Conservation (phyloP, 495 filamentous ascomycete genomes). For the Stereocaulon alpinum region DNA sequence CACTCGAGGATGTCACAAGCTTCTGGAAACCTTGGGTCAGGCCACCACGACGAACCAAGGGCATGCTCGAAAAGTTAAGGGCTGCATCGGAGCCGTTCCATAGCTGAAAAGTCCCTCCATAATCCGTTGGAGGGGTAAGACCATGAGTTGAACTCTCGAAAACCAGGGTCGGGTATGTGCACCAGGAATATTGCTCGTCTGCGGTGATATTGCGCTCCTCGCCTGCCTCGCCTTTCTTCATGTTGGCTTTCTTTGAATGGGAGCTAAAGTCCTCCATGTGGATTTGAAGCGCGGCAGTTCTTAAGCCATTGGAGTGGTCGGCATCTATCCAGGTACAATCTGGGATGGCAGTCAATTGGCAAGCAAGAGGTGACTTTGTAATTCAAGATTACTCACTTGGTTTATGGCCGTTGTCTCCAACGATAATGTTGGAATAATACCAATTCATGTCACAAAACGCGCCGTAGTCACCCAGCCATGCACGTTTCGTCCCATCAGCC, state of each 20-base stretch:
- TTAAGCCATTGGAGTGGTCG: constrained; percentile 8
- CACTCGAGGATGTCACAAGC: not conserved
- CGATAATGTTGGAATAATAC: constrained; percentile 9
- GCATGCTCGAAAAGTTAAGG: not conserved
- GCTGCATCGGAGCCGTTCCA: not conserved
- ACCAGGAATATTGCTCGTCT: not conserved
- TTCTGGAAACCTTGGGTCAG: not conserved
- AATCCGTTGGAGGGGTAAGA: not conserved
- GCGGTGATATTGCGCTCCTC: too few species aligned
- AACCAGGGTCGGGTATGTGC: not conserved
- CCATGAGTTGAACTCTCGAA: not conserved
- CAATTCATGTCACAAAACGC: not conserved
- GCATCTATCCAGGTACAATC: constrained; percentile 12
- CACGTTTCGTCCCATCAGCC: constrained; percentile 9
- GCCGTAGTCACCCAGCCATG: constrained; percentile 7
- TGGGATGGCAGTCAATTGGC: not conserved
- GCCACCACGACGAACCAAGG: not conserved
- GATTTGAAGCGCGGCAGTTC: constrained; percentile 2
- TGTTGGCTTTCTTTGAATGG: not conserved
- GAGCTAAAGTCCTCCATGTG: constrained; percentile 14
- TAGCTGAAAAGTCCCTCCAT: not conserved
- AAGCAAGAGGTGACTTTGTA: too few species aligned
- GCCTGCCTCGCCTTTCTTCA: not conserved
- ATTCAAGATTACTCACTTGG: not conserved
- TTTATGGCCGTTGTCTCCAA: constrained; percentile 7